phyloP scores from a whole-genome alignment of 148 eudicot genomes.

The Diospyros lotus region DNA sequence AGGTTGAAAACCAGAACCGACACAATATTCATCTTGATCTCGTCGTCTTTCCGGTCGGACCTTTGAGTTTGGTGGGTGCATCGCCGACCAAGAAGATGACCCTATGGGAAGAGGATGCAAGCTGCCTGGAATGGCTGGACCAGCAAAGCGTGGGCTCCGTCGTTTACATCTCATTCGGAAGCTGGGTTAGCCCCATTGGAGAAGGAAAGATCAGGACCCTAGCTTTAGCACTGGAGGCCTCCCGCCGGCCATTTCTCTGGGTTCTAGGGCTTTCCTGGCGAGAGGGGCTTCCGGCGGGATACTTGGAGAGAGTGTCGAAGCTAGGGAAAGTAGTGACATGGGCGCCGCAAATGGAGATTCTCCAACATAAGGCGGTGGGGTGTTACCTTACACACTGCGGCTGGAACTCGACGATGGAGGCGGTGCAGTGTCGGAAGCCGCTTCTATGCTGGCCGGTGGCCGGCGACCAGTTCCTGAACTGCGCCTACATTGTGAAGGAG shows the following conservation, averaged over 20 bases:
- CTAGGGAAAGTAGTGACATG: constrained; percentile 59
- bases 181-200: constrained; percentile 84
- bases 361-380: constrained; percentile 53
- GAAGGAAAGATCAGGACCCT: constrained; percentile 42
- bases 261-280: constrained; percentile 64
- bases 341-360: constrained; percentile 73
- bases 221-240: constrained; percentile 57
- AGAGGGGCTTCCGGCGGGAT: constrained; percentile 55
- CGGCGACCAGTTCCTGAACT: constrained; percentile 72
- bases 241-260: constrained; percentile 63
- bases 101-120: constrained; percentile 60
- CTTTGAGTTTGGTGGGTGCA: constrained; percentile 17
- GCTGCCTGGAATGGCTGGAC: constrained; percentile 62
- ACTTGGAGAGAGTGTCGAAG: constrained; percentile 22
- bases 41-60: constrained; percentile 37
- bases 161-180: constrained; percentile 75
- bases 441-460: constrained; percentile 70
- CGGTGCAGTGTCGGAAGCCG: constrained; percentile 47
- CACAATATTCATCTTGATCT: constrained; percentile 5
- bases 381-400: constrained; percentile 83
- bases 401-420: constrained; percentile 83
- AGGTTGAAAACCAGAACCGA: too few relatives aligned
- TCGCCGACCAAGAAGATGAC: constrained; percentile 4
- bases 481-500: constrained; percentile 48
- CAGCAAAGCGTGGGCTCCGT: constrained; percentile 49